phyloP scores from a whole-genome alignment of 768 basidiomycete species.

The Boletellus emodensis region DNA sequence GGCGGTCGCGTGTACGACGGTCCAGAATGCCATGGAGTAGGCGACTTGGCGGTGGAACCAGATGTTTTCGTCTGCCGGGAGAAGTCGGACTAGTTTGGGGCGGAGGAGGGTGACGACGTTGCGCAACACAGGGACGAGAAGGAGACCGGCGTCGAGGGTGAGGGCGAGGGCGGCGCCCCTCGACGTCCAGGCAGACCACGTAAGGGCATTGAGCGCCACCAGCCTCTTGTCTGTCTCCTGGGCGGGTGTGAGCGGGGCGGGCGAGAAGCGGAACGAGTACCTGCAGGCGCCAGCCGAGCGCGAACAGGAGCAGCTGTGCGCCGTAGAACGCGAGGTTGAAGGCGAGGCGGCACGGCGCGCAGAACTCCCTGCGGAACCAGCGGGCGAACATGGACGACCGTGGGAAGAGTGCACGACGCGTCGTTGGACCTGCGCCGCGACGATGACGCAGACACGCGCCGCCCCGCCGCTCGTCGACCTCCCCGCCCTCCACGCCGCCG shows the following conservation, averaged over 20 bases:
- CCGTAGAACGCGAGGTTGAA: conserved; percentile 84
- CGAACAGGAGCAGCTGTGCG: conserved; percentile 67
- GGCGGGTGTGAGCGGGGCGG: conserved; percentile 1
- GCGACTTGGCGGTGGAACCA: conserved; percentile 97
- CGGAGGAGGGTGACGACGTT: conserved; percentile 83
- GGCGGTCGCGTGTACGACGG: conserved; percentile 88
- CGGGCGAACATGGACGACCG: conserved; percentile 10
- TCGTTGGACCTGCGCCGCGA: neutral
- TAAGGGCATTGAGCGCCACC: conserved; percentile 72
- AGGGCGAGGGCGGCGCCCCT: conserved; percentile 90
- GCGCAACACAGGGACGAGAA: conserved; percentile 85
- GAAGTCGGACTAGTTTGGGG: conserved; percentile 73
- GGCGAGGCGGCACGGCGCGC: conserved; percentile 55
- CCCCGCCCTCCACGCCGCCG: conserved; percentile 59
- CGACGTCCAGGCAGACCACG: conserved; percentile 84
- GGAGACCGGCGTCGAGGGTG: conserved; percentile 81
- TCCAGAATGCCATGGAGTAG: conserved; percentile 91
- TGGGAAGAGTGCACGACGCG: neutral
- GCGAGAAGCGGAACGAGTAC: conserved; percentile 29
- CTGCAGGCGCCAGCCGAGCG: conserved; percentile 87
- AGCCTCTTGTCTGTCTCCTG: conserved; percentile 62
- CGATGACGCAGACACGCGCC: conserved; percentile 20
- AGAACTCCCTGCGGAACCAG: conserved; percentile 73
- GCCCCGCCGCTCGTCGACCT: conserved; percentile 47
- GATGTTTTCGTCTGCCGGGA: conserved; percentile 92